Percentiles rank a stretch among this genome's conserved stretches.
Evolutionary conservation across 495 filamentous ascomycete species (phyloP).

Genomic region (Neurospora sp.): DNA sequence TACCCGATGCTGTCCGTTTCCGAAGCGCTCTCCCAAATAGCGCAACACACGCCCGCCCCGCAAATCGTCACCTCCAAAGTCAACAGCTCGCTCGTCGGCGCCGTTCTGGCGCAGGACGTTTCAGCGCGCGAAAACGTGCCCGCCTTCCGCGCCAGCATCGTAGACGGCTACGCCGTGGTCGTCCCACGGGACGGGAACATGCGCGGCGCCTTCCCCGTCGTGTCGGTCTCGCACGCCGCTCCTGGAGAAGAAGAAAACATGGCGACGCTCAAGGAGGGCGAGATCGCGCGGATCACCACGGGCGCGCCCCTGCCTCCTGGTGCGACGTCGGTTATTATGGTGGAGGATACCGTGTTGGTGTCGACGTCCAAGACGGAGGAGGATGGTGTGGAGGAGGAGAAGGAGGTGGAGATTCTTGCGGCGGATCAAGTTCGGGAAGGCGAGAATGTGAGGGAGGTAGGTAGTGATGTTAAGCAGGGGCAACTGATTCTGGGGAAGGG

Average conservation of each 20-base stretch:
- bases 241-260: constrained; percentile 39
- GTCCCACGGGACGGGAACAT: constrained; percentile 49
- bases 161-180: constrained; percentile 88
- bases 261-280: constrained; percentile 52
- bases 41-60: constrained; percentile 54
- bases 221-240: constrained; percentile 75
- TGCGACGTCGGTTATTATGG: constrained; percentile 91
- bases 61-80: constrained; percentile 48
- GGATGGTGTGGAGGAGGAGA: constrained; percentile 82
- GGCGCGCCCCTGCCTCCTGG: constrained; percentile 84
- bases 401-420: constrained; percentile 73
- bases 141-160: constrained; percentile 89
- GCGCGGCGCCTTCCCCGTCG: constrained; percentile 76
- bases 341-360: constrained; percentile 78
- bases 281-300: constrained; percentile 85
- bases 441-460: constrained; percentile 86
- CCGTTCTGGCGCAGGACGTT: constrained; percentile 75
- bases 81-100: constrained; percentile 53
- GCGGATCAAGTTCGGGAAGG: constrained; percentile 54
- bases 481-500: constrained; percentile 63
- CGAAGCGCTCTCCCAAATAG: constrained; percentile 66
- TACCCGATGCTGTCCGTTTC: constrained; percentile 87
- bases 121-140: constrained; percentile 73
- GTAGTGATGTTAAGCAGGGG: constrained; percentile 69
- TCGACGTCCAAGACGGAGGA: constrained; percentile 80